A percentile compares a stretch with the other conserved stretches of the same genome.
phyloP scores from a whole-genome alignment of 495 filamentous ascomycete genomes.

The Trichoderma gamsii region DNA sequence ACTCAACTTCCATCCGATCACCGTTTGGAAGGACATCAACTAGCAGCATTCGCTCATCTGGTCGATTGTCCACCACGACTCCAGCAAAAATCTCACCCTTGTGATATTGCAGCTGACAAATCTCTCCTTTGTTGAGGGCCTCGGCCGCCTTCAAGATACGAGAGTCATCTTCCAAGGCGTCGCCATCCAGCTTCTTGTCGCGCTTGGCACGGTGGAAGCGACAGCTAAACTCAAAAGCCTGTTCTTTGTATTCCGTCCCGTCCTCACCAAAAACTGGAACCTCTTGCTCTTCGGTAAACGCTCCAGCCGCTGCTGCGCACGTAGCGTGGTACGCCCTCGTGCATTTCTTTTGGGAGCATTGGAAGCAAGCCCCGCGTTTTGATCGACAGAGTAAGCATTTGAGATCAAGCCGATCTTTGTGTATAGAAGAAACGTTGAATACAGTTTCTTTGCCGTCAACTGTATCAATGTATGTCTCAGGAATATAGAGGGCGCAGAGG shows the following conservation, averaged over 20 bases:
- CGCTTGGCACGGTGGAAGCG: slow-evolving; percentile 88
- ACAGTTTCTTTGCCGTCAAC: slow-evolving; percentile 63
- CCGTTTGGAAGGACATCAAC: slow-evolving; percentile 82
- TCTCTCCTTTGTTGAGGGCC: slow-evolving; percentile 63
- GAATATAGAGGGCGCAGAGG: slow-evolving; percentile 82
- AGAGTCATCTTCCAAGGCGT: slow-evolving; percentile 62
- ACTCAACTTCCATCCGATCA: slow-evolving; percentile 65
- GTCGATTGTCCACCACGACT: slow-evolving; percentile 78
- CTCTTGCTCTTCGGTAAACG: slow-evolving; percentile 78
- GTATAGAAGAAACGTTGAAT: slow-evolving; percentile 69
- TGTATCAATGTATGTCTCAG: slow-evolving; percentile 82
- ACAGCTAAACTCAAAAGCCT: slow-evolving; percentile 86
- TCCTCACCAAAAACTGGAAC: slow-evolving; percentile 87
- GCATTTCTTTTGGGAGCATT: slow-evolving; percentile 94
- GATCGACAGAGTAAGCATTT: slow-evolving; percentile 93
- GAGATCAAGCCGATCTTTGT: slow-evolving; percentile 81
- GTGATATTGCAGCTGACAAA: slow-evolving; percentile 83
- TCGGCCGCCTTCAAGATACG: slow-evolving; percentile 62
- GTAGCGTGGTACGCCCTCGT: slow-evolving; percentile 90
- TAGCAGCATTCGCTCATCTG: slow-evolving; percentile 65
- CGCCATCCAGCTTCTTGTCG: slow-evolving; percentile 59
- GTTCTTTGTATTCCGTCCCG: slow-evolving; percentile 81
- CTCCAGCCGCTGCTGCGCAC: slow-evolving; percentile 85
- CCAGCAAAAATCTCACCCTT: slow-evolving; percentile 86
- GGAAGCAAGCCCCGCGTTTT: slow-evolving; percentile 90